Base-by-base conservation (phyloP, 176 grass and related monocot genomes). In the Typha latifolia region DNA sequence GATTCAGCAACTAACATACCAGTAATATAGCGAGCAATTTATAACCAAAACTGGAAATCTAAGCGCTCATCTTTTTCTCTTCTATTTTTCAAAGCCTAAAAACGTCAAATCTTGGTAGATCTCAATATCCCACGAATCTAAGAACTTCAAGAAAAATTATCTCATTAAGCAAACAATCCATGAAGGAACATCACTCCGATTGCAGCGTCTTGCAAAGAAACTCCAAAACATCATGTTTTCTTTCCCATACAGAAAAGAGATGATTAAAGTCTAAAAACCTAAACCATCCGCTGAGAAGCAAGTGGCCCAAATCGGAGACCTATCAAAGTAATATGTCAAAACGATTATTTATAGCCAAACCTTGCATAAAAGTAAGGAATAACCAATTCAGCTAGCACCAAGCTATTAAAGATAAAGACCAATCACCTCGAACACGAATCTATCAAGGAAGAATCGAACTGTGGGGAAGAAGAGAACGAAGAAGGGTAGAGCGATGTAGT, bases 401-500 rank as follows among this genome's bases (percentile, higher is more conserved):
- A 64, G 31, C 0, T 26, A 62, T 31, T 51, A 14, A 12, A 32
- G 15, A 3, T 31, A 57, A 43, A 0, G 15, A 16, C 5, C 4
- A 49, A 21, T 71, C 78, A 96, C 92, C 87, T 96, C 85, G 73
- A 96, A 88, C 34, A 91, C 75, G 67, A 91, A 77, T 47, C 82
- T 79, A 82, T 91, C 92, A 49, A 96, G 87, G 76, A 96, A 79
- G 82, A 85, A 96, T 48, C 92, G 80, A 49, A 91, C 50, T 22
- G 84, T 79, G 13, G 80, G 87, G 80, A 96, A 96, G 92, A 91
- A 96, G 63, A 86, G 66, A 57, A 81, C 80, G 62, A 96, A 82
- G 48, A 96, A 80, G 3, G 92, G 92, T 49, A 96, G 92, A 18
- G 80, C 82, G 24, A 49, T 62, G 77, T 86, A 96, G 79, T 96